phyloP scores from a whole-genome alignment of 768 basidiomycete species.

The Sutorius australiensis region DNA sequence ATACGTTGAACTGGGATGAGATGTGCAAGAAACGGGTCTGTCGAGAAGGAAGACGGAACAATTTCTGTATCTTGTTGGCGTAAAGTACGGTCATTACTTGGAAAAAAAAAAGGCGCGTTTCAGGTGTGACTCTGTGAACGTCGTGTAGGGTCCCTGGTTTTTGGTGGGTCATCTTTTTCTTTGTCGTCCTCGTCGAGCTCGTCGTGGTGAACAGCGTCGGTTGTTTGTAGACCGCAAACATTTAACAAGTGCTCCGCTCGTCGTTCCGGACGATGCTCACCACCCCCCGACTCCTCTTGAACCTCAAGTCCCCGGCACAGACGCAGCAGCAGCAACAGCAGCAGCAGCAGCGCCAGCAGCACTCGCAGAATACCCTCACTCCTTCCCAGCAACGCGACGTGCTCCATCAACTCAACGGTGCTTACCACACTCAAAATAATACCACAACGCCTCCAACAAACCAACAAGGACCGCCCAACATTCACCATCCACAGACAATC shows the following conservation, averaged over 20 bases:
- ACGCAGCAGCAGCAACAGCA: conserved; percentile 17
- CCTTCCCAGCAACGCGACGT: conserved; percentile 28
- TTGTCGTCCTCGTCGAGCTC: conserved; percentile 7
- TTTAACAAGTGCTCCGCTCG: conserved; percentile 18
- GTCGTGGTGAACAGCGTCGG: conserved; percentile 18
- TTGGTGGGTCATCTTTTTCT: conserved; percentile 9
- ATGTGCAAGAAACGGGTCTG: conserved; percentile 57
- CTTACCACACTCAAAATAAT: conserved; percentile 28
- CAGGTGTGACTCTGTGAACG: conserved; percentile 8
- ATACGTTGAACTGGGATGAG: conserved; percentile 4
- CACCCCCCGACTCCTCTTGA: conserved; percentile 31
- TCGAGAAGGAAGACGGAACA: conserved; percentile 71
- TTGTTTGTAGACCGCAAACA: conserved; percentile 34
- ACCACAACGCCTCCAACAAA: neutral
- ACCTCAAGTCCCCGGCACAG: conserved; percentile 30
- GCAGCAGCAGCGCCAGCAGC: conserved; percentile 24
- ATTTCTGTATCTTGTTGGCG: conserved; percentile 59
- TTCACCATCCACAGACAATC: conserved; percentile 41
- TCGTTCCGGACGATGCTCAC: conserved; percentile 29
- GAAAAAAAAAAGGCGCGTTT: neutral
- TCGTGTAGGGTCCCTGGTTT: conserved; percentile 1
- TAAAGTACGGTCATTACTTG: neutral
- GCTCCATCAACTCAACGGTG: conserved; percentile 26
- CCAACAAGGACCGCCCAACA: conserved; percentile 30
- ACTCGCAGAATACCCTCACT: conserved; percentile 27